Base-by-base conservation (phyloP, 1,284 basidiomycete genomes). In the Coriolopsis trogii region DNA sequence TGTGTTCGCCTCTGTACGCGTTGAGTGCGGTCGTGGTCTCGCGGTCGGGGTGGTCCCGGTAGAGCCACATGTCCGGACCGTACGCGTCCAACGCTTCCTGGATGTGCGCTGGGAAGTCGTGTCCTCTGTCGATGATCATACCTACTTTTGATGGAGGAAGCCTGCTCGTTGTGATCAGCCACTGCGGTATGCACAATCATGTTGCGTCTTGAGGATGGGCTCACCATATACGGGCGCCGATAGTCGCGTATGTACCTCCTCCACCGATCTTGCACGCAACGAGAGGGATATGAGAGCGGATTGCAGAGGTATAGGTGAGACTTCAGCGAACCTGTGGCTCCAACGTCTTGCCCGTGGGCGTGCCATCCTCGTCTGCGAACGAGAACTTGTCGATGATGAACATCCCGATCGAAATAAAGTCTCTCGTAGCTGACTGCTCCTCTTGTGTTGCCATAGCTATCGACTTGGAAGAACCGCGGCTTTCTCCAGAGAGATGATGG, bases 361-460 rank as follows among this genome's bases (percentile, higher is more conserved):
- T 70, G 12, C 85, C 87, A 20, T 78, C 63, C 26, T 76, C 74
- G 60, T 87, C 84, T 29, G 72, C 64, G 63, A 82, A 88, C 18
- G 79, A 75, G 63, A 93, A 89, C 56, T 89, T 81, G 68, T 95
- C 93, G 57, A 95, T 84, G 59, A 95, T 94, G 72, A 95, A 93
- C 85, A 93, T 86, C n/a, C 93, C 93, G 20, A 91, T 70, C 34
- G 85, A 83, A 15, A 80, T 80, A 51, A 91, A 84, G 21, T 67
- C 50, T n/a, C 34, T 30, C 10, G n/a, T n/a, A 12, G 30, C 18
- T 23, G 12, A n/a, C 49, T 21, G 31, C 25, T 20, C 21, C 10
- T 23, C 8, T 1, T 36, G 13, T 10, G 45, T 37, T 5, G 38
- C 44, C 42, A 46, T 56, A n/a, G n/a, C n/a, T n/a, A n/a, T n/a